Conservation (phyloP, 176 grass and related monocot species). For the Dendrocalamus sinicus region DNA sequence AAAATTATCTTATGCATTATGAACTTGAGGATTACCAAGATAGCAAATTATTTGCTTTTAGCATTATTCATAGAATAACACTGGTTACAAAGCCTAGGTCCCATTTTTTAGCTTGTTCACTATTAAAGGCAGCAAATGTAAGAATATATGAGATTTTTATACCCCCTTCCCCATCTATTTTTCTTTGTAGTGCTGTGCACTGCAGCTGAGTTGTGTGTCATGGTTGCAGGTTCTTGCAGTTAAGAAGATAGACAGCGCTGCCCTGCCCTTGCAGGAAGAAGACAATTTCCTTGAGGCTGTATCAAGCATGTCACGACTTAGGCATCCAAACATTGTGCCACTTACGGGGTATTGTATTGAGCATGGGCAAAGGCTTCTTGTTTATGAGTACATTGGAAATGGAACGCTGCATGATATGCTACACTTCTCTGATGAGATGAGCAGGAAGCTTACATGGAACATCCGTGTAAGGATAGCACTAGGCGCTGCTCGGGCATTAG, state of each 20-base stretch:
- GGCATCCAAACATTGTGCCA: conserved; percentile 88
- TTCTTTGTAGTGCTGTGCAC: conserved; percentile 3
- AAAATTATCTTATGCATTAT: conserved; percentile 1
- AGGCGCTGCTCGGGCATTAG: conserved; percentile 85
- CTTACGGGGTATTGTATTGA: conserved; percentile 90
- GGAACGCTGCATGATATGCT: conserved; percentile 85
- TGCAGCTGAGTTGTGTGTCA: conserved; percentile 38
- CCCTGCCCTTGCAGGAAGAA: conserved; percentile 89
- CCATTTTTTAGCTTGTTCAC: conserved; percentile 7
- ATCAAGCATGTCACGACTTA: conserved; percentile 89
- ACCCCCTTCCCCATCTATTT: not conserved
- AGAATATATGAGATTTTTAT: conserved; percentile 23
- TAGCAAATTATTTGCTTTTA: conserved; percentile 29
- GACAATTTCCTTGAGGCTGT: conserved; percentile 93
- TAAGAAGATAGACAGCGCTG: conserved; percentile 90
- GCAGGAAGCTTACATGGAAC: conserved; percentile 90
- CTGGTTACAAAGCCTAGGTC: conserved; percentile 1
- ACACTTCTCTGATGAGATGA: conserved; percentile 80
- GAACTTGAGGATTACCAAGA: conserved; percentile 7
- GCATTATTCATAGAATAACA: not conserved
- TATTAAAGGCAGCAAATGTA: conserved; percentile 8
- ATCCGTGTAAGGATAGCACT: conserved; percentile 78
- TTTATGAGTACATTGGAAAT: conserved; percentile 83
- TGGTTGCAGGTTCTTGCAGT: conserved; percentile 86
- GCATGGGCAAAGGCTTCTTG: conserved; percentile 88